Evolutionary conservation across 2,329 filamentous ascomycete genomes (phyloP).

Genomic region (Xylaria sp.): DNA sequence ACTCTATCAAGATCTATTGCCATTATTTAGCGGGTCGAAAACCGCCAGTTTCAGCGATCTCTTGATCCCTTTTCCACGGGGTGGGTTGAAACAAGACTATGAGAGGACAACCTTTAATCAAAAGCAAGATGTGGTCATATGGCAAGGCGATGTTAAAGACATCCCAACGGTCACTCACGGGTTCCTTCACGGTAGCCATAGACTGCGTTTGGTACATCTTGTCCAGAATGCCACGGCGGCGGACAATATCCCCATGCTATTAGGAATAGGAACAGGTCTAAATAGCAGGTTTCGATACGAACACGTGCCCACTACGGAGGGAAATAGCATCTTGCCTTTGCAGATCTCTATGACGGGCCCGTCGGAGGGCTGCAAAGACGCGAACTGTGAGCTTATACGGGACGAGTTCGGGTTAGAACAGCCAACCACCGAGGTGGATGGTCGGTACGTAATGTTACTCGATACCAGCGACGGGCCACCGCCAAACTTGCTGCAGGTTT

Average conservation of each 20-base stretch:
- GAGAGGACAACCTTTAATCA: conserved; percentile 62
- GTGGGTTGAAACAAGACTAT: conserved; percentile 60
- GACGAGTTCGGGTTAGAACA: conserved; percentile 62
- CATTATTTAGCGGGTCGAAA: conserved; percentile 81
- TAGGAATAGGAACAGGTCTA: conserved; percentile 56
- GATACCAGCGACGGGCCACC: conserved; percentile 77
- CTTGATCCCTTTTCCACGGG: conserved; percentile 70
- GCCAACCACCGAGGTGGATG: conserved; percentile 68
- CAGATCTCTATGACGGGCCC: conserved; percentile 69
- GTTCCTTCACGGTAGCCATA: conserved; percentile 73
- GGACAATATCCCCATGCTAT: conserved; percentile 64
- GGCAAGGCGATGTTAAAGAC: conserved; percentile 76
- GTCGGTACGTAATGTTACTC: conserved; percentile 77
- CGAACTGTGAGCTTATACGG: conserved; percentile 60
- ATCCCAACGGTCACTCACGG: conserved; percentile 58
- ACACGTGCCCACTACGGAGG: conserved; percentile 60
- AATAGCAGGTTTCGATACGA: conserved; percentile 64
- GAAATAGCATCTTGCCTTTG: conserved; percentile 64
- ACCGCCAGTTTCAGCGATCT: conserved; percentile 80
- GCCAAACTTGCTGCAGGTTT: conserved; percentile 65
- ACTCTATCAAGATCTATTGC: conserved; percentile 72
- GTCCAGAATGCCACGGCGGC: conserved; percentile 65
- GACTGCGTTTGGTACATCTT: conserved; percentile 77
- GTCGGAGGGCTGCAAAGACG: conserved; percentile 64
- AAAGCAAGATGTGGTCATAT: conserved; percentile 75